phyloP scores from a whole-genome alignment of 495 filamentous ascomycete species.

The Penicillium paradoxum region DNA sequence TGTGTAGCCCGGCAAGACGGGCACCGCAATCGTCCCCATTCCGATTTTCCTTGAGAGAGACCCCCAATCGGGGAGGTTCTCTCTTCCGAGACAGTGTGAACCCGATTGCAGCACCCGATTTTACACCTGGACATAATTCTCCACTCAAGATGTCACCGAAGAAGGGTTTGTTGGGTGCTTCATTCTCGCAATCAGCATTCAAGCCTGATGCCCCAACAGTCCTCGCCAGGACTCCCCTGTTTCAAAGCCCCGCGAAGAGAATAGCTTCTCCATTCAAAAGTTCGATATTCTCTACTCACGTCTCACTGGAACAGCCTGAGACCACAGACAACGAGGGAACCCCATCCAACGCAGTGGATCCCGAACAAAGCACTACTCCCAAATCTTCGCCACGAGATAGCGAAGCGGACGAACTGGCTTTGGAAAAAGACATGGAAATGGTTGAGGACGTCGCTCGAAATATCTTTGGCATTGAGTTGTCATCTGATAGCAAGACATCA shows the following conservation, averaged over 20 bases:
- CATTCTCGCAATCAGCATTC: constrained; percentile 26
- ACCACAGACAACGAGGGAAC: background rate
- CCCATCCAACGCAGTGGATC: background rate
- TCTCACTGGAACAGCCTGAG: background rate
- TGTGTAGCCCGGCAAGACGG: constrained; percentile 48
- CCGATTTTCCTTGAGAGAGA: constrained; percentile 39
- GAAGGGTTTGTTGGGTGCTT: constrained; percentile 37
- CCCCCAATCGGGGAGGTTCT: constrained; percentile 24
- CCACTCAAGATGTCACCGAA: constrained; percentile 45
- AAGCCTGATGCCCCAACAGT: constrained; percentile 31
- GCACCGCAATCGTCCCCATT: constrained; percentile 47
- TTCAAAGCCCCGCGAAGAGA: constrained; percentile 43
- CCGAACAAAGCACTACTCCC: background rate
- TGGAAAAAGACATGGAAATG: constrained; percentile 18
- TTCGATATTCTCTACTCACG: constrained; percentile 18
- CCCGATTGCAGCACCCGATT: constrained; percentile 22
- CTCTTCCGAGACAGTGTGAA: constrained; percentile 18
- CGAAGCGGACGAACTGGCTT: background rate
- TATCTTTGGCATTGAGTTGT: constrained; percentile 24
- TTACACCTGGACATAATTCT: constrained; percentile 25
- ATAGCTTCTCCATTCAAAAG: constrained; percentile 37
- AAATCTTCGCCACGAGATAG: background rate
- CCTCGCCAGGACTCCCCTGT: constrained; percentile 29
- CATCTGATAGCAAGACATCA: constrained; percentile 7
- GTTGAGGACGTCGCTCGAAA: constrained; percentile 26